These are phyloP conservation scores for Dictyostelium intermedium DNA, from an alignment of 78 protist species.

Conservation along the genomic window DNA sequence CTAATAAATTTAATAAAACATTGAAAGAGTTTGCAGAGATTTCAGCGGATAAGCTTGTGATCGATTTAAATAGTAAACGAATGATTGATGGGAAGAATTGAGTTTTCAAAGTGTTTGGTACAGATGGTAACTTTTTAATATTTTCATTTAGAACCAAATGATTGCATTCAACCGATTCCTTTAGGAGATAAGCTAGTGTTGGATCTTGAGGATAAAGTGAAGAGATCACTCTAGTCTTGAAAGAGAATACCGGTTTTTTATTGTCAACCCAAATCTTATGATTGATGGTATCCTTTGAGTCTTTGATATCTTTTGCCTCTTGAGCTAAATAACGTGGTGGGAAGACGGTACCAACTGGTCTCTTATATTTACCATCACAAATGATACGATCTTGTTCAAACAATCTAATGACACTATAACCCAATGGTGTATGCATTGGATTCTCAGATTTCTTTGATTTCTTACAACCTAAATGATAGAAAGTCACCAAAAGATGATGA, in stretches of 20 bases:
- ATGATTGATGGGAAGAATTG: slow-evolving; percentile 54
- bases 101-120: slow-evolving; percentile 1
- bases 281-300: slow-evolving; percentile 16
- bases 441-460: slow-evolving; percentile 53
- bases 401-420: slow-evolving; percentile 29
- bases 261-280: slow-evolving; percentile 71
- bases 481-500: slow-evolving; percentile 64
- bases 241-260: slow-evolving; percentile 57
- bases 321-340: slow-evolving; percentile 49
- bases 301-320: slow-evolving; percentile 31
- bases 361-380: slow-evolving; percentile 49
- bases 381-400: slow-evolving; percentile 59
- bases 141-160: slow-evolving; percentile 4
- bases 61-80: slow-evolving; percentile 30
- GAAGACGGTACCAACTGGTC: slow-evolving; percentile 57
- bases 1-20: slow-evolving; percentile 13
- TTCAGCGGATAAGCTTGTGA: not conserved
- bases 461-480: slow-evolving; percentile 72
- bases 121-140: slow-evolving; percentile 26
- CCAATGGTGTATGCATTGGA: slow-evolving; percentile 26
- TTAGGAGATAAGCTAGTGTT: not conserved
- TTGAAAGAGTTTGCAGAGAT: not conserved
- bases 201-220: slow-evolving; percentile 72
- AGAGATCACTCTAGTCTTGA: slow-evolving; percentile 55
- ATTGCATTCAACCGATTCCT: not conserved